Conservation (phyloP, 495 filamentous ascomycete species). For the Ramalina intermedia region DNA sequence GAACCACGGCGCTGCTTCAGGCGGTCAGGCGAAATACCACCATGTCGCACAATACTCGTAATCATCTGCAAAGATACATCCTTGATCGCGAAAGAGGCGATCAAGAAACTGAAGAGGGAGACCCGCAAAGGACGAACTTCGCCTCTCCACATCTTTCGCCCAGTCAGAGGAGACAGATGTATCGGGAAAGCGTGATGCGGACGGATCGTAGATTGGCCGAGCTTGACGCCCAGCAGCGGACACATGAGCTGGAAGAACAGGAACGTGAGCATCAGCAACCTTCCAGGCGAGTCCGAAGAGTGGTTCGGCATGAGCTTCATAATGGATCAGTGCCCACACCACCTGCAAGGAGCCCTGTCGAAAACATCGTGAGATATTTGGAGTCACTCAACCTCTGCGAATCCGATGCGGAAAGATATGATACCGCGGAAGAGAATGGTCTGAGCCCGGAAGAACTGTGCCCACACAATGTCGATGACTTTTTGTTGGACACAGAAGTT, state of each 20-base stretch:
- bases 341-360: slow-evolving; percentile 28
- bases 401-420: slow-evolving; percentile 41
- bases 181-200: slow-evolving; percentile 6
- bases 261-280: slow-evolving; percentile 6
- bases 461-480: slow-evolving; percentile 40
- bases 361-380: slow-evolving; percentile 52
- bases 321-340: slow-evolving; percentile 16
- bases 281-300: background rate
- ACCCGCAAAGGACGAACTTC: background rate
- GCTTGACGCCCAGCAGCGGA: slow-evolving; percentile 7
- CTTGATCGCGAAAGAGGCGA: slow-evolving; percentile 27
- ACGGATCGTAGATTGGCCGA: slow-evolving; percentile 7
- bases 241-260: slow-evolving; percentile 8
- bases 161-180: slow-evolving; percentile 11
- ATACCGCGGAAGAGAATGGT: slow-evolving; percentile 31
- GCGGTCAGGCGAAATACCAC: slow-evolving; percentile 34
- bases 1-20: slow-evolving; percentile 33
- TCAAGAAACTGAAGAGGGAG: slow-evolving; percentile 15
- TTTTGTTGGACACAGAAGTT: slow-evolving; percentile 42
- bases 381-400: slow-evolving; percentile 42
- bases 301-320: background rate
- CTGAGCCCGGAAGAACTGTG: slow-evolving; percentile 31
- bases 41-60: slow-evolving; percentile 27
- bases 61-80: slow-evolving; percentile 27
- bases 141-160: slow-evolving; percentile 3